A percentile compares a stretch with the other conserved stretches of the same genome.
Conservation (phyloP, 805 yeast genomes). For the Metschnikowia matae region DNA sequence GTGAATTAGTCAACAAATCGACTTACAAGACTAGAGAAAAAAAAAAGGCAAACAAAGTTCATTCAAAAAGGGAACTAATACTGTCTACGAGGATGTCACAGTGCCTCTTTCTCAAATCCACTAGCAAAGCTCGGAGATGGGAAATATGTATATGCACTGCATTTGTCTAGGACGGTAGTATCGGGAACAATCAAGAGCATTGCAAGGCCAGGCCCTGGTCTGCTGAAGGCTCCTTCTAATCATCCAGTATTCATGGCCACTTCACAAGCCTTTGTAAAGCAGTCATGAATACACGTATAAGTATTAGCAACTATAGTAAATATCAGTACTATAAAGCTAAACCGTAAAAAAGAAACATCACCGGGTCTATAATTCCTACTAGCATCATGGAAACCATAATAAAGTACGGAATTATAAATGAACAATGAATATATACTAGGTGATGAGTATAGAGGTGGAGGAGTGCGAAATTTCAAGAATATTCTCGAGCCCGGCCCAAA, state of each 20-base stretch:
- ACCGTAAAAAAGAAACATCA: too few relatives aligned
- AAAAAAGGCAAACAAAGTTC: too few relatives aligned
- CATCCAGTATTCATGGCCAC: conserved; percentile 17
- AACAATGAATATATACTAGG: too few relatives aligned
- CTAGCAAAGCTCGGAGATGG: conserved; percentile 61
- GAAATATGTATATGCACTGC: conserved; percentile 68
- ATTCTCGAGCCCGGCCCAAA: conserved; percentile 8
- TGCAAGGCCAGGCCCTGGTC: conserved; percentile 11
- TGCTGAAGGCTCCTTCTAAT: conserved; percentile 10
- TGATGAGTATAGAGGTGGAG: not conserved
- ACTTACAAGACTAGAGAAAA: too few relatives aligned
- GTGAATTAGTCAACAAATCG: not conserved
- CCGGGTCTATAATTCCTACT: too few relatives aligned
- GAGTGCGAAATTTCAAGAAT: conserved; percentile 7
- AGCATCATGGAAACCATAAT: too few relatives aligned
- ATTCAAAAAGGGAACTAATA: too few relatives aligned
- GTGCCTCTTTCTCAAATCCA: conserved; percentile 76
- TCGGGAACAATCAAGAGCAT: conserved; percentile 31
- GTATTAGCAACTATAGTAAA: too few relatives aligned
- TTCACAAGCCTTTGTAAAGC: conserved; percentile 15
- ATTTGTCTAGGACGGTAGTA: conserved; percentile 62
- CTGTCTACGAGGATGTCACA: conserved; percentile 48
- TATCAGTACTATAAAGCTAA: too few relatives aligned
- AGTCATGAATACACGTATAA: conserved; percentile 6
- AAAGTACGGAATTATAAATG: too few relatives aligned